Evolutionary conservation across 2,329 filamentous ascomycete species (phyloP), one percentile per base, ranked within the genome.

Genomic region (Penicillium sp.): DNA sequence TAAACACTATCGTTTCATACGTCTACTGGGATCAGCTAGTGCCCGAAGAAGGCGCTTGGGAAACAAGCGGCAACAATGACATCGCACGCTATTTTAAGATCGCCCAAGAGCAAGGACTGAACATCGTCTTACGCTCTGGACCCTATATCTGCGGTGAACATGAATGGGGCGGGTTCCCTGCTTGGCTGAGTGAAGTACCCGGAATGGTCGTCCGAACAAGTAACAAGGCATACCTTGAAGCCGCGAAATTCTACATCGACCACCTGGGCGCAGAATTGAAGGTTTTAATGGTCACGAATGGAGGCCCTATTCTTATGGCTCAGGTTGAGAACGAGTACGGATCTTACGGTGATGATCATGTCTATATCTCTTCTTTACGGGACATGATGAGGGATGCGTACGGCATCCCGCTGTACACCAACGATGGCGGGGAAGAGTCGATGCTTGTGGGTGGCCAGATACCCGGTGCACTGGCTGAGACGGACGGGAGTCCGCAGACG

Each of bases 291-390:
- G 70, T 78, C 16, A 75, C 73, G 0, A 64, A 73, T 0, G 79
- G 79, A 13, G 80, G 80, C 0, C 78, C 78, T 3, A 70, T 82
- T n/a, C 61, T 82, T 21, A 81, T 82, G 79, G 72, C 79, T 0
- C 80, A 82, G 63, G 71, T 82, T 9, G 80, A 82, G 63, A 82
- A 82, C 52, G 79, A 82, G 59, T 83, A 83, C 55, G 80, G 81
- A 0, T 79, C 74, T 22, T 82, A 77, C 46, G 80, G 77, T 16
- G 68, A 68, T 5, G 72, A 82, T 55, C 77, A 81, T 52, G 62
- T 65, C 2, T 83, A 83, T 59, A 79, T 75, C 6, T 60, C 64
- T 5, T 72, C 72, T 0, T 45, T 81, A 24, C 67, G 75, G 8
- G 75, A 80, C 52, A 76, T 80, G 7, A 67, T 82, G n/a, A 68